Conservation (phyloP, 345 rosid genomes). For the Murraya koenigii region DNA sequence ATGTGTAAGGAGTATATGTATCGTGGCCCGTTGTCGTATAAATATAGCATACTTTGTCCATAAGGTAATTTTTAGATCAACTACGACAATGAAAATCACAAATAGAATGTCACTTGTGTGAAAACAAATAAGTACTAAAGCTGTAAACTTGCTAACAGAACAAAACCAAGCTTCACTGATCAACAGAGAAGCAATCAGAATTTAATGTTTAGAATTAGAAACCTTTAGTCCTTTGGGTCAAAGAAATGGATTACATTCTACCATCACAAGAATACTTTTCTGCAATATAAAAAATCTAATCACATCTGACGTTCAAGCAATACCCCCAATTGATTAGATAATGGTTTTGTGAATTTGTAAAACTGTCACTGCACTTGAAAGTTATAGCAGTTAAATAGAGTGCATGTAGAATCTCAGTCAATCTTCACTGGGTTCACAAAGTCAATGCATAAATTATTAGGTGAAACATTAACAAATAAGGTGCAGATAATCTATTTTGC, state of each 20-base stretch:
- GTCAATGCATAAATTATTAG: not conserved
- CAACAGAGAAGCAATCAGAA: not conserved
- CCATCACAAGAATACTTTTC: not conserved
- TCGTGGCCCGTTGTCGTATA: not conserved
- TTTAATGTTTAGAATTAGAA: not conserved
- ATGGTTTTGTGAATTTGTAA: not conserved
- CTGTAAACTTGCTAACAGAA: not conserved
- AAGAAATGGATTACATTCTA: not conserved
- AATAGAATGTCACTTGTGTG: not conserved
- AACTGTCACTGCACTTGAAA: not conserved
- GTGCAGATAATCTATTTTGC: not conserved
- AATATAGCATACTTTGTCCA: not conserved
- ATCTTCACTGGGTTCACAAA: not conserved
- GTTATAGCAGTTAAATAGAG: not conserved
- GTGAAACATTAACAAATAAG: not conserved
- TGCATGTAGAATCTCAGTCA: not conserved
- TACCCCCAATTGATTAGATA: not conserved
- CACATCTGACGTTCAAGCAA: not conserved
- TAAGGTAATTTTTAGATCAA: not conserved
- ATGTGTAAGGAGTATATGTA: not conserved
- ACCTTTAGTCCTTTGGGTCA: not conserved
- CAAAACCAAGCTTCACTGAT: not conserved
- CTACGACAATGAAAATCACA: not conserved
- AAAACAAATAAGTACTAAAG: not conserved
- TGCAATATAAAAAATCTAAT: not conserved